Base-by-base conservation (phyloP, 1,284 basidiomycete species). In the Vanrija pseudolonga region DNA sequence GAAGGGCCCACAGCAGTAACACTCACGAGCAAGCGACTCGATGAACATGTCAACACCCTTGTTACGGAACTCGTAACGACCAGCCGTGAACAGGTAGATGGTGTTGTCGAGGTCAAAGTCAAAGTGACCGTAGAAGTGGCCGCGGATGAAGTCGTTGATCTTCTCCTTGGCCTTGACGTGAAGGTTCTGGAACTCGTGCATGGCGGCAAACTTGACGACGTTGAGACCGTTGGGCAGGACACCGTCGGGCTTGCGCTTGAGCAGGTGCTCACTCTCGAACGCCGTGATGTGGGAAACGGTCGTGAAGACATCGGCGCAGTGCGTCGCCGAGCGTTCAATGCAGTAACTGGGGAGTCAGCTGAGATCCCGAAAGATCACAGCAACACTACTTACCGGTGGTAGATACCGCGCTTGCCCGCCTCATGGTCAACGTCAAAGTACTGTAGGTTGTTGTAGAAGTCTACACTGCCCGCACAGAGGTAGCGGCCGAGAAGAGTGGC, bases 31-130 rank as follows among this genome's bases (percentile, higher is more conserved):
- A 53, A 98, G 84, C 24, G 89, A 85, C 78, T 98, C 95, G 68
- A 98, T 94, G 76, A 97, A 98, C 93, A 98, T 96, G 76, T 98
- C 95, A 42, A 97, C 92, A 65, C 95, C 95, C 81, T 98, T 98
- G 82, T 98, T 98, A 45, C 95, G 84, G 77, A 96, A 98, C 77
- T 98, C 95, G 77, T 98, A 98, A 47, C 95, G 85, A 45, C 95
- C 95, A n/a, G 95, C 95, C 15, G 92, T 98, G 80, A 98, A 98
- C 83, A 97, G 86, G 79, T 98, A 98, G 59, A 98, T 81, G 3
- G 94, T 98, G 77, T 97, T 95, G 43, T 98, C 92, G 45, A 93
- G 81, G 75, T 95, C 90, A 73, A 95, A 96, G 76, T 96, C 88
- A 76, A 90, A 94, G 74, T 96, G 89, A 11, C 95, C 94, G 75